A percentile compares a stretch with the other conserved stretches of the same genome.
phyloP scores from a whole-genome alignment of 2,329 filamentous ascomycete species.

The Rugonectria rugulosa region DNA sequence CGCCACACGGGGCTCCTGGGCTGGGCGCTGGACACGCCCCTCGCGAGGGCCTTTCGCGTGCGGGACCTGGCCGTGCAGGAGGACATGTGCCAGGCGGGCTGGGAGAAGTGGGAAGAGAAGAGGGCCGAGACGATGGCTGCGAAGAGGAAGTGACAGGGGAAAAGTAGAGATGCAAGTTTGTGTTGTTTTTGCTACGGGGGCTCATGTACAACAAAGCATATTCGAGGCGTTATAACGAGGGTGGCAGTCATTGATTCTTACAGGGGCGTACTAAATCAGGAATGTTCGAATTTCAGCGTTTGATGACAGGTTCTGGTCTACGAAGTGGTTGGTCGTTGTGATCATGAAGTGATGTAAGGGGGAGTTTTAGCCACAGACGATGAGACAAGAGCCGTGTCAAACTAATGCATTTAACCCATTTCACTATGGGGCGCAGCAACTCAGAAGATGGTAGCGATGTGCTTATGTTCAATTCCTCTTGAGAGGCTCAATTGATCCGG shows the following conservation, averaged over 20 bases:
- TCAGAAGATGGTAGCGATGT: too few relatives aligned
- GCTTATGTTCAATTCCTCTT: too few relatives aligned
- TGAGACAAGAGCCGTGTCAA: too few relatives aligned
- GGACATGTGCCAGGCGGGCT: conserved; percentile 89
- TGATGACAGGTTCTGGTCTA: too few relatives aligned
- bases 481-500: too few relatives aligned
- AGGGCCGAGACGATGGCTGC: conserved; percentile 45
- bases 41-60: conserved; percentile 73
- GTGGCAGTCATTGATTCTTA: not conserved
- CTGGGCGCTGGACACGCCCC: conserved; percentile 72
- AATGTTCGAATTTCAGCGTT: too few relatives aligned
- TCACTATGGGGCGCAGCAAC: too few relatives aligned
- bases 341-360: too few relatives aligned
- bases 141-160: conserved; percentile 33
- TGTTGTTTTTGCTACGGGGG: not conserved
- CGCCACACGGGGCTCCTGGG: conserved; percentile 74
- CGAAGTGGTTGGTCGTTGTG: too few relatives aligned
- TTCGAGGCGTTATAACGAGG: not conserved
- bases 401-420: too few relatives aligned
- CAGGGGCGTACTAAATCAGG: too few relatives aligned
- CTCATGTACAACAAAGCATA: not conserved
- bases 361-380: too few relatives aligned
- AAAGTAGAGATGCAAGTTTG: not conserved
- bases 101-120: conserved; percentile 84
- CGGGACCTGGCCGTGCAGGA: conserved; percentile 88